These are phyloP conservation scores for Fusarium transvaalense DNA, from an alignment of 2,329 filamentous ascomycete genomes.

Conservation along the genomic window DNA sequence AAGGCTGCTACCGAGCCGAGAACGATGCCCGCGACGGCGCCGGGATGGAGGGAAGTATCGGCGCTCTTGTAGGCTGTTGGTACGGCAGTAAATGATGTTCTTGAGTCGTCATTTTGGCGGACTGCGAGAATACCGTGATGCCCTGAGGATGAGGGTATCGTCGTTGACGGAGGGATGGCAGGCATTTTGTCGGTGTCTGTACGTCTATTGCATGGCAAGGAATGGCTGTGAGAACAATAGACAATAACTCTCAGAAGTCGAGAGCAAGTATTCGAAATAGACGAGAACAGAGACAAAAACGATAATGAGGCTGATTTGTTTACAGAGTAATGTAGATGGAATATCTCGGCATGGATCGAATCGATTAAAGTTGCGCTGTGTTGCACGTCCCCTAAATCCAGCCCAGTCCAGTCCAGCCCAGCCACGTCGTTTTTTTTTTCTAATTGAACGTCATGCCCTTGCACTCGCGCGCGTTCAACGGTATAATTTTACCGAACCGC, in stretches of 20 bases:
- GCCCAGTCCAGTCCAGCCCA: conserved; percentile 11
- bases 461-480: conserved; percentile 13
- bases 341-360: neutral
- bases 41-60: conserved; percentile 58
- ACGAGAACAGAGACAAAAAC: neutral
- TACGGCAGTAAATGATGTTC: conserved; percentile 49
- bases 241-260: neutral
- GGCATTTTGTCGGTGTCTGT: conserved; percentile 24
- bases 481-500: conserved; percentile 5
- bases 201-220: conserved; percentile 14
- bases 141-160: conserved; percentile 25
- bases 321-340: conserved; percentile 10
- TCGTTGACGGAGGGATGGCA: conserved; percentile 31
- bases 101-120: conserved; percentile 40
- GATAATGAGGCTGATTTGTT: conserved; percentile 17
- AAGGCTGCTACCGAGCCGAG: conserved; percentile 63
- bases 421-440: conserved; percentile 34
- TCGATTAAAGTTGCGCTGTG: conserved; percentile 21
- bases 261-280: neutral
- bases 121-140: conserved; percentile 33
- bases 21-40: conserved; percentile 59
- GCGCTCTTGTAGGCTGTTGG: conserved; percentile 54
- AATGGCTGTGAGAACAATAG: neutral
- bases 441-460: conserved; percentile 20
- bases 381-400: conserved; percentile 22